phyloP scores from a whole-genome alignment of 148 eudicot genomes.

The Bassia scoparia region DNA sequence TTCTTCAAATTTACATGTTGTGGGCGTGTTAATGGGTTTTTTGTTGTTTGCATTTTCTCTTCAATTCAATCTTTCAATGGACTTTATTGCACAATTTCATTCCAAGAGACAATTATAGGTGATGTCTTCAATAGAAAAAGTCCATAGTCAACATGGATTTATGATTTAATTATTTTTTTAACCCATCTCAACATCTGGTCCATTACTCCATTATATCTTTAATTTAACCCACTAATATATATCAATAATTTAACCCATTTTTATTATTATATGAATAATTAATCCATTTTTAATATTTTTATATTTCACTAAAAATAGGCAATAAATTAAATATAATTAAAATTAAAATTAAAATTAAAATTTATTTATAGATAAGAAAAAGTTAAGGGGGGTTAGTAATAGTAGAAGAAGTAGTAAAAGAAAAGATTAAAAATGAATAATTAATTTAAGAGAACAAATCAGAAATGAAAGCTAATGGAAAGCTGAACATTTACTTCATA shows the following conservation, averaged over 20 bases:
- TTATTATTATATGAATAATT: not conserved
- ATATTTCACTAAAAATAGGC: not conserved
- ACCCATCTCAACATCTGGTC: constrained; percentile 14
- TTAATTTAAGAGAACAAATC: constrained; percentile 14
- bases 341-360: not conserved
- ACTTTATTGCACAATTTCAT: not conserved
- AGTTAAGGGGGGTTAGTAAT: not conserved
- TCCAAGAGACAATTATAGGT: not conserved
- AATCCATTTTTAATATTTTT: not conserved
- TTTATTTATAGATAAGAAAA: not conserved
- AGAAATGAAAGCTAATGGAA: constrained; percentile 29
- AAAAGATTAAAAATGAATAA: constrained; percentile 9
- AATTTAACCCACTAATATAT: not conserved
- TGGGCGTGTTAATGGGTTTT: not conserved
- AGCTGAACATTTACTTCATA: constrained; percentile 66
- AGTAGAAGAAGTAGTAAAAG: not conserved
- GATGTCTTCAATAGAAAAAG: constrained; percentile 11
- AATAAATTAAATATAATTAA: not conserved
- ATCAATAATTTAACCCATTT: not conserved
- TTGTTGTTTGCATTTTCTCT: not conserved
- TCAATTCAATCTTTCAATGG: not conserved
- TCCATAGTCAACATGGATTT: constrained; percentile 20
- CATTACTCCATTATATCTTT: not conserved
- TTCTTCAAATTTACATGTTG: not conserved
- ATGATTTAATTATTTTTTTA: not conserved